Conservation (phyloP, 305 asterid species). For the Fraxinus albicans region DNA sequence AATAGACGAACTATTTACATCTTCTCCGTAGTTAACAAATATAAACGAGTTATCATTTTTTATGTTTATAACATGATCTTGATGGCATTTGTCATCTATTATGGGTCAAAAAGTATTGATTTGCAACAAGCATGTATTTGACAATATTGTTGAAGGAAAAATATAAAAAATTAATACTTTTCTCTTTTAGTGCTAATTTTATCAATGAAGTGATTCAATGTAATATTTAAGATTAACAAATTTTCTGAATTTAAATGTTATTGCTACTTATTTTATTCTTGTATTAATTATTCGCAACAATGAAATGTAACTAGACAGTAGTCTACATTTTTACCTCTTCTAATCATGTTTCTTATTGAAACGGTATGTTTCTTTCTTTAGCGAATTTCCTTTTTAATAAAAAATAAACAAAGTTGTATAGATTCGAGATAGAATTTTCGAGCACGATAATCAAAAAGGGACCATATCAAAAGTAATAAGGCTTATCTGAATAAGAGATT, state of each 20-base stretch:
- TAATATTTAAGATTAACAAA: not conserved
- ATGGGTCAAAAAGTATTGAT: not conserved
- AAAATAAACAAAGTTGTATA: not conserved
- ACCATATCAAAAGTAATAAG: not conserved
- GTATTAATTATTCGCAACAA: not conserved
- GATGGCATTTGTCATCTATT: not conserved
- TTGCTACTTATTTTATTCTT: no score
- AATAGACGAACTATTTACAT: not conserved
- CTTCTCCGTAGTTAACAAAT: not conserved
- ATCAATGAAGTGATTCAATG: not conserved
- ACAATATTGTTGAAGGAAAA: no score
- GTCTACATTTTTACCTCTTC: not conserved
- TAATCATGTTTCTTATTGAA: not conserved
- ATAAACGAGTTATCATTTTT: not conserved
- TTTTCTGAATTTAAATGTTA: not conserved
- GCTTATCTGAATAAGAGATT: not conserved
- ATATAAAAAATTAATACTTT: no score
- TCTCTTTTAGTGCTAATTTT: no score
- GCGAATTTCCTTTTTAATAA: no score
- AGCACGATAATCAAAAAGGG: not conserved
- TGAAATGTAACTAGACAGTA: no score
- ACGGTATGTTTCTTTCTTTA: not conserved
- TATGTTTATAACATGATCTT: not conserved
- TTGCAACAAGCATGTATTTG: not conserved
- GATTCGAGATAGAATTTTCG: not conserved